phyloP scores from a whole-genome alignment of 1,284 basidiomycete species.

The Fomitopsis pinicola region DNA sequence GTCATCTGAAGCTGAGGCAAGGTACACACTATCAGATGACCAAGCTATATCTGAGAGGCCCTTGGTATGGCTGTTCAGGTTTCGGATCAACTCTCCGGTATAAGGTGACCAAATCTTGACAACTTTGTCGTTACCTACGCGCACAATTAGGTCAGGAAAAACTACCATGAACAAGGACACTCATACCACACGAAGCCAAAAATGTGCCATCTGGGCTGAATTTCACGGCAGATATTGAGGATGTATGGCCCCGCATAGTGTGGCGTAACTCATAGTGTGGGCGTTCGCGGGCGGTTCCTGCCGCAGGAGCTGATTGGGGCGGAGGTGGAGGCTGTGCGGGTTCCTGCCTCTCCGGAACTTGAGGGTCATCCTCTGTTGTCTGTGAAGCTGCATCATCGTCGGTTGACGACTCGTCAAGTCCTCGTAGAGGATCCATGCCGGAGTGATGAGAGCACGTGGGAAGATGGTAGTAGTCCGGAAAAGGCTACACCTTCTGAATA shows the following conservation, averaged over 20 bases:
- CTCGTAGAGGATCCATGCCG: conserved; percentile 5
- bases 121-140: conserved; percentile 64
- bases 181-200: conserved; percentile 71
- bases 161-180: conserved; percentile 18
- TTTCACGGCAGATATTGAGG: conserved; percentile 78
- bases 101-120: conserved; percentile 80
- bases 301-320: conserved; percentile 23
- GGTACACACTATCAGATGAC: conserved; percentile 76
- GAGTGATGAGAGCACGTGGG: conserved; percentile 3
- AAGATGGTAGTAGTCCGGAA: background rate
- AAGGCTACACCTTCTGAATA: conserved; percentile 6
- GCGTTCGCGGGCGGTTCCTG: conserved; percentile 41
- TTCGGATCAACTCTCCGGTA: conserved; percentile 72
- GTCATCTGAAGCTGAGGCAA: conserved; percentile 91
- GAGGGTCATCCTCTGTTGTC: conserved; percentile 78
- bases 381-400: conserved; percentile 78
- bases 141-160: background rate
- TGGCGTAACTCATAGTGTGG: conserved; percentile 70
- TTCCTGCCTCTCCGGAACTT: conserved; percentile 56
- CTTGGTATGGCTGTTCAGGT: conserved; percentile 69
- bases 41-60: conserved; percentile 88
- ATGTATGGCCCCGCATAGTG: conserved; percentile 66
- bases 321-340: conserved; percentile 30
- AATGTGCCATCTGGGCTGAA: conserved; percentile 80
- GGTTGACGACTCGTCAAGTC: conserved; percentile 60